Conservation (phyloP, 257 asterid genomes). For the Sherardia arvensis region DNA sequence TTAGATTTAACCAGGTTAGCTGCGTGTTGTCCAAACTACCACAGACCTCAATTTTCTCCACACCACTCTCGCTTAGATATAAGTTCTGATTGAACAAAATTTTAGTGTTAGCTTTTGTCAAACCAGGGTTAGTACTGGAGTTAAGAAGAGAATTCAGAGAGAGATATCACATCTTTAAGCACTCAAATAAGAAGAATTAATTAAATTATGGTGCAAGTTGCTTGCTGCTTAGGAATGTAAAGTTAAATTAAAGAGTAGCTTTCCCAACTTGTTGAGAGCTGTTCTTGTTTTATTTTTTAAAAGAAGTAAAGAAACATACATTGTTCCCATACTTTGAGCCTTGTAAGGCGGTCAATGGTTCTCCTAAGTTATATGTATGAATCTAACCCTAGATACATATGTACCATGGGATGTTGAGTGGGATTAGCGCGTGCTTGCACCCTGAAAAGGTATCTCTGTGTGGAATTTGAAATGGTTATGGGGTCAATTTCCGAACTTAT, state of each 20-base stretch:
- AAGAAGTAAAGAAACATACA: too few species aligned
- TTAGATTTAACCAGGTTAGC: not conserved
- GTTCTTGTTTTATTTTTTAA: too few species aligned
- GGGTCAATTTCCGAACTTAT: not conserved
- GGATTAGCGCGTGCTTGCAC: not conserved
- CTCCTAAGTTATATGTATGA: too few species aligned
- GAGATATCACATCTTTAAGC: not conserved
- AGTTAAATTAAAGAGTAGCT: not conserved
- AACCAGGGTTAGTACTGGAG: not conserved
- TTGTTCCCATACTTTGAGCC: not conserved
- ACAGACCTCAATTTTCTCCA: not conserved
- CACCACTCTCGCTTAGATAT: not conserved
- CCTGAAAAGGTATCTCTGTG: not conserved
- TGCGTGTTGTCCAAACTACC: not conserved
- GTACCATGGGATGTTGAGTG: not conserved
- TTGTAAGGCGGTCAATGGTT: too few species aligned
- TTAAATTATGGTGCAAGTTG: not conserved
- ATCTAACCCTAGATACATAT: not conserved
- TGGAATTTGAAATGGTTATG: not conserved
- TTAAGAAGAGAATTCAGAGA: not conserved
- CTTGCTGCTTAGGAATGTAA: not conserved
- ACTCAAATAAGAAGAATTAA: not conserved
- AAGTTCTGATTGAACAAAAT: not conserved
- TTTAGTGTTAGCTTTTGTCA: not conserved
- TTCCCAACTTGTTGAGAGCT: too few species aligned